Percentiles rank a stretch among this genome's conserved stretches.
Evolutionary conservation across 495 filamentous ascomycete species (phyloP).

Genomic region (Ramalina peruviana): DNA sequence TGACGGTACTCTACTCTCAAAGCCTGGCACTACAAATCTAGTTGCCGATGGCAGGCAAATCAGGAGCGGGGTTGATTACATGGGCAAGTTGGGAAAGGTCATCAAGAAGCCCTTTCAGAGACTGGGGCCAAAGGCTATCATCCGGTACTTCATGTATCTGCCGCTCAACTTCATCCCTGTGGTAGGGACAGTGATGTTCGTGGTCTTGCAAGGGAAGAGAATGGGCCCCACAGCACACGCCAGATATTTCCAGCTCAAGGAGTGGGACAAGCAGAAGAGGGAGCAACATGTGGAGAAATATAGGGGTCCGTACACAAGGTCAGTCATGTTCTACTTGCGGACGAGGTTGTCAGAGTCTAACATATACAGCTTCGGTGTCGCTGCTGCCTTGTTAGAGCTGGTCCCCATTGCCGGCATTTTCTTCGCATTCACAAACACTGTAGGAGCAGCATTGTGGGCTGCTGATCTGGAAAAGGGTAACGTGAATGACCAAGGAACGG

Average conservation of each 20-base stretch:
- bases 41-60: constrained; percentile 63
- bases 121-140: constrained; percentile 48
- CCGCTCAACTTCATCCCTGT: constrained; percentile 88
- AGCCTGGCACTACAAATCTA: constrained; percentile 35
- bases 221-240: constrained; percentile 38
- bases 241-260: constrained; percentile 81
- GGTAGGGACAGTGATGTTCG: constrained; percentile 68
- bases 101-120: constrained; percentile 53
- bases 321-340: constrained; percentile 26
- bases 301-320: constrained; percentile 61
- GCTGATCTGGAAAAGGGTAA: constrained; percentile 64
- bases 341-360: neutral
- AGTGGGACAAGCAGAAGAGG: constrained; percentile 47
- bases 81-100: constrained; percentile 59
- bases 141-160: constrained; percentile 63
- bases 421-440: constrained; percentile 82
- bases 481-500: constrained; percentile 26
- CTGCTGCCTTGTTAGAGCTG: constrained; percentile 67
- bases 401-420: constrained; percentile 69
- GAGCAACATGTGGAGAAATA: constrained; percentile 51
- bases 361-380: constrained; percentile 58
- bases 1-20: constrained; percentile 59
- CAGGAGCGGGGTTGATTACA: constrained; percentile 26
- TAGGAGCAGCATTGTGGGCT: constrained; percentile 88
- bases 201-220: constrained; percentile 55